Percentiles rank a stretch among this genome's conserved stretches.
Conservation (phyloP, 2,329 filamentous ascomycete species). For the Tolypocladium sp. region DNA sequence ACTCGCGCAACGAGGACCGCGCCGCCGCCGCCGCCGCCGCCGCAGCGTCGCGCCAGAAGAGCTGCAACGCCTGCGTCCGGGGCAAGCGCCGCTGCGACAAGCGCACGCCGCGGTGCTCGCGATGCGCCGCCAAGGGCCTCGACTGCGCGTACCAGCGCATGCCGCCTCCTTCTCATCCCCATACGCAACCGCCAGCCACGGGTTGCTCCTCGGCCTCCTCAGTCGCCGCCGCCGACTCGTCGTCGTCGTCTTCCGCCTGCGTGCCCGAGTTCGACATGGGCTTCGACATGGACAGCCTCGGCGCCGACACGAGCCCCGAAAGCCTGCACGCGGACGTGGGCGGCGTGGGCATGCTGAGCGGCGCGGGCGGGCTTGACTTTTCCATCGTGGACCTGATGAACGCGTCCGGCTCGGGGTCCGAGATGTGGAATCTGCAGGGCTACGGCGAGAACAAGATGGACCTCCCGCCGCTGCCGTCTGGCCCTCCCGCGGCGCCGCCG, state of each 20-base stretch:
- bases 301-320: slow-evolving; percentile 21
- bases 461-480: slow-evolving; percentile 17
- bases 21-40: slow-evolving; percentile 5
- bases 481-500: slow-evolving; percentile 2
- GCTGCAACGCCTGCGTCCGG: slow-evolving; percentile 38
- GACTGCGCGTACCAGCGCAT: slow-evolving; percentile 31
- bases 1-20: slow-evolving; percentile 1
- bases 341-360: slow-evolving; percentile 5
- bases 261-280: slow-evolving; percentile 26
- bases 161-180: slow-evolving; percentile 9
- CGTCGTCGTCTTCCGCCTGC: slow-evolving; percentile 7
- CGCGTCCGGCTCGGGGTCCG: slow-evolving; percentile 9
- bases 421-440: slow-evolving; percentile 17
- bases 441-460: slow-evolving; percentile 17
- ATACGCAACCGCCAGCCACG: neutral
- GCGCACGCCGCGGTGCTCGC: slow-evolving; percentile 29
- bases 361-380: slow-evolving; percentile 19
- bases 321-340: slow-evolving; percentile 14
- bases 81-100: slow-evolving; percentile 40
- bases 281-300: slow-evolving; percentile 23
- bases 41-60: slow-evolving; percentile 39
- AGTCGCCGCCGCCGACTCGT: slow-evolving; percentile 10
- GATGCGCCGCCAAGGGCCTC: slow-evolving; percentile 31
- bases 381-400: slow-evolving; percentile 25
- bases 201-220: slow-evolving; percentile 1